Percentiles rank a stretch among this genome's conserved stretches.
phyloP scores from a whole-genome alignment of 768 basidiomycete genomes.

The Amyloporia xantha region DNA sequence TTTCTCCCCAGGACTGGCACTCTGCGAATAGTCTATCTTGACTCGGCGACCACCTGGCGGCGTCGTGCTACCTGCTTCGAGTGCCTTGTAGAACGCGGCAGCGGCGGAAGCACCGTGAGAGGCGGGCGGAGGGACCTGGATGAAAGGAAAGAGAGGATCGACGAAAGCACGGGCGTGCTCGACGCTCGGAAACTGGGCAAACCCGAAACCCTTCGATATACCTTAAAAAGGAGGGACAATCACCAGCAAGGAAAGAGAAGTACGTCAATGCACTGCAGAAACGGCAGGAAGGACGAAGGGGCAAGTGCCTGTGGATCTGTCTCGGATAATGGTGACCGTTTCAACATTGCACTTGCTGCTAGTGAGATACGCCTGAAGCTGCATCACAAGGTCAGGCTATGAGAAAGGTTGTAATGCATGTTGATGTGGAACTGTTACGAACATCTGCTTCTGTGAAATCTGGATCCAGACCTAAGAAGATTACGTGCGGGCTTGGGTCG shows the following conservation, averaged over 20 bases:
- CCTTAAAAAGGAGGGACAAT: slow-evolving; percentile 36
- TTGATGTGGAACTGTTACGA: slow-evolving; percentile 41
- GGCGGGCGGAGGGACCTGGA: slow-evolving; percentile 87
- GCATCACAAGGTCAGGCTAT: slow-evolving; percentile 11
- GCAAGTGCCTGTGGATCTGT: slow-evolving; percentile 94
- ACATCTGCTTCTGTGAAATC: slow-evolving; percentile 94
- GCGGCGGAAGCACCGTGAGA: slow-evolving; percentile 79
- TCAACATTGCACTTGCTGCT: slow-evolving; percentile 70
- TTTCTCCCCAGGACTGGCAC: slow-evolving; percentile 65
- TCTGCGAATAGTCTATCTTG: slow-evolving; percentile 94
- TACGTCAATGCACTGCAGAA: slow-evolving; percentile 66
- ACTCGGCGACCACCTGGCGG: slow-evolving; percentile 79
- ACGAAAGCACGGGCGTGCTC: slow-evolving; percentile 90
- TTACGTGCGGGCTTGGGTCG: slow-evolving; percentile 87
- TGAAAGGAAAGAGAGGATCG: slow-evolving; percentile 83
- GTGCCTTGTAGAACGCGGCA: slow-evolving; percentile 63
- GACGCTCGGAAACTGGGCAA: slow-evolving; percentile 84
- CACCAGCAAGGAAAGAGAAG: slow-evolving; percentile 30
- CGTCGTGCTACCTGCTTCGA: slow-evolving; percentile 49
- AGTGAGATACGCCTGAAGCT: slow-evolving; percentile 77
- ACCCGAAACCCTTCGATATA: slow-evolving; percentile 93
- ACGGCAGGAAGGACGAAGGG: slow-evolving; percentile 64
- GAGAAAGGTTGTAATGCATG: slow-evolving; percentile 22
- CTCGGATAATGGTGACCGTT: slow-evolving; percentile 92
- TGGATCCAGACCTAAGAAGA: slow-evolving; percentile 89